Evolutionary conservation across 805 yeast genomes (phyloP), one percentile per base, ranked within the genome.

Genomic region (Wickerhamiella domercqiae): DNA sequence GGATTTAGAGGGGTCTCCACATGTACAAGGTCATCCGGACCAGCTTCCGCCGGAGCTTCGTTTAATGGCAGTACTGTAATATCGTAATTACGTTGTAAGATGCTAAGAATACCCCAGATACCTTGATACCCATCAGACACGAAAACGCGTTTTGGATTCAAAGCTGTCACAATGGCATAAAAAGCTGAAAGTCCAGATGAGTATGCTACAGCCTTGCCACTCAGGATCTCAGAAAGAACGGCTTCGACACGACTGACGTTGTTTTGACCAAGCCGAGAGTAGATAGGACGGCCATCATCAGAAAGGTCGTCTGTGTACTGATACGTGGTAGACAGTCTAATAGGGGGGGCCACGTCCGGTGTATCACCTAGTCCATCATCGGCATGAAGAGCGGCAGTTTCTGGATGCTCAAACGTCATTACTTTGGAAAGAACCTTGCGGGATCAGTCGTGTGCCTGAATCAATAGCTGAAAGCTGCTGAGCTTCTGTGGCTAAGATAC

Each of bases 61-160:
- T 50, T 57, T 15, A 56, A 40, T 1, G 51, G 48, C 29, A 42
- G 41, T 14, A 53, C 40, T 39, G 57, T 45, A 17, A 55, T 33
- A 4, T 78, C 79, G 32, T 67, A 62, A 42, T 75, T 68, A 46
- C 93, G 67, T 7, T 70, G 58, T 47, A 76, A 64, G 11, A 84
- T 62, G 26, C 72, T 62, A 3, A 77, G 70, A 39, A 81, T 73
- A 5, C 79, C 81, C 40, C 71, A 80, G 45, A 78, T 71, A 3
- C 97, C 97, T 52, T 80, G 93, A 56, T 86, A 86, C 4, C 87
- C 81, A 25, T 76, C 71, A 3, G 79, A 90, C 47, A 82, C 69
- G 21, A 81, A 78, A 21, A 86, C 57, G 13, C 65, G 65, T 48
- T 77, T 78, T 1, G 96, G 96, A 47, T 78, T 75, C 47, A 62